These are phyloP conservation scores for Fusarium lateritium DNA, from an alignment of 2,329 filamentous ascomycete genomes.

Conservation along the genomic window DNA sequence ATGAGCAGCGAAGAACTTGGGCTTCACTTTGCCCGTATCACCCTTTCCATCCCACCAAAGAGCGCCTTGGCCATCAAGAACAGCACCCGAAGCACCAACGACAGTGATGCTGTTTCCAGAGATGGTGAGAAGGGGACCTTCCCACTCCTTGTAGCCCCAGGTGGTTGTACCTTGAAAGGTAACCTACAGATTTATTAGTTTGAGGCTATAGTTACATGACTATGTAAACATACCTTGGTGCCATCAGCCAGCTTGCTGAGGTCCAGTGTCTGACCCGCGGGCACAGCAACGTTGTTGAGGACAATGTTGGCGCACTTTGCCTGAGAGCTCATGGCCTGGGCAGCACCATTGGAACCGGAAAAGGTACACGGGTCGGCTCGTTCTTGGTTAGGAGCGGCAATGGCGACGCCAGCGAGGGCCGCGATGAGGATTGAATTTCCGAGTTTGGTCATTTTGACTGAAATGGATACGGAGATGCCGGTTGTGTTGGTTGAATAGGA, in stretches of 20 bases:
- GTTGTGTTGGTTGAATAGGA: too few relatives aligned
- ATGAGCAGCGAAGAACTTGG: slow-evolving; percentile 33
- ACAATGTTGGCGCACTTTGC: slow-evolving; percentile 27
- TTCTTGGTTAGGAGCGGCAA: not conserved
- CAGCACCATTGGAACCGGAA: slow-evolving; percentile 12
- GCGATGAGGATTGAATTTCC: too few relatives aligned
- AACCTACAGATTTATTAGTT: not conserved
- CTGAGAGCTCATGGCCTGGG: slow-evolving; percentile 13
- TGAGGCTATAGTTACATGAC: not conserved
- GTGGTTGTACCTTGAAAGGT: slow-evolving; percentile 30
- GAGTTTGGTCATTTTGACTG: too few relatives aligned
- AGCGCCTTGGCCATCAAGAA: slow-evolving; percentile 15
- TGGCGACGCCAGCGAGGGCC: too few relatives aligned
- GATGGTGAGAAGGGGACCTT: slow-evolving; percentile 27
- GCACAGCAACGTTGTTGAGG: slow-evolving; percentile 23
- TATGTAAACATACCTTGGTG: slow-evolving; percentile 10
- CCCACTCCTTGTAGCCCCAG: slow-evolving; percentile 28
- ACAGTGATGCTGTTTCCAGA: slow-evolving; percentile 26
- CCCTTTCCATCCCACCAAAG: slow-evolving; percentile 35
- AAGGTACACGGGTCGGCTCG: slow-evolving; percentile 22
- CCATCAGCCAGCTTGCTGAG: slow-evolving; percentile 9
- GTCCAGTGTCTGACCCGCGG: slow-evolving; percentile 18
- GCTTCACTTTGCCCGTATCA: slow-evolving; percentile 12
- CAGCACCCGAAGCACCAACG: slow-evolving; percentile 25
- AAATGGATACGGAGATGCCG: too few relatives aligned